Percentiles rank a stretch among this genome's conserved stretches.
Conservation (phyloP, 208 protist genomes). For the Sergeia podlipaevii region DNA sequence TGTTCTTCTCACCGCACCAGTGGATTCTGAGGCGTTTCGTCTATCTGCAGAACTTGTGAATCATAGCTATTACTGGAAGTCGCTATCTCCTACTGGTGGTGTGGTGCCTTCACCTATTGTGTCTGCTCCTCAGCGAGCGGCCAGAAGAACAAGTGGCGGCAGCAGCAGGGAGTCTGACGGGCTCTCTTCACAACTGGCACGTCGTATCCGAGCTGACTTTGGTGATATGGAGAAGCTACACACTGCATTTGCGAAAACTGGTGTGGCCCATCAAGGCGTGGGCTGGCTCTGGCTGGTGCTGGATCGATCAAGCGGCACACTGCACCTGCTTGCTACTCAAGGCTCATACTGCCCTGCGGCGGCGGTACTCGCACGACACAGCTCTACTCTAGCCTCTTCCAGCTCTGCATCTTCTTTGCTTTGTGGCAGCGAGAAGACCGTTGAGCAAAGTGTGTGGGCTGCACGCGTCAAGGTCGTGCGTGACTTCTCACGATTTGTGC, state of each 20-base stretch:
- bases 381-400: neutral
- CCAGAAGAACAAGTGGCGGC: no score
- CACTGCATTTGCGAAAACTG: slow-evolving; percentile 14
- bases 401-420: neutral
- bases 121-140: no score
- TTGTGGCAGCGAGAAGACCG: neutral
- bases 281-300: slow-evolving; percentile 60
- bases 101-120: neutral
- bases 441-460: no score
- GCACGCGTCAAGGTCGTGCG: no score
- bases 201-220: no score
- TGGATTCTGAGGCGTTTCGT: neutral
- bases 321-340: slow-evolving; percentile 21
- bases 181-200: no score
- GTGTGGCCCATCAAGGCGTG: slow-evolving; percentile 35
- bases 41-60: slow-evolving; percentile 6
- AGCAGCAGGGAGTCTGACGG: slow-evolving; percentile 17
- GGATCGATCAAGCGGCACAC: slow-evolving; percentile 9
- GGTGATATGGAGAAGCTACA: slow-evolving; percentile 32
- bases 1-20: neutral
- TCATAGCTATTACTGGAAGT: slow-evolving; percentile 8
- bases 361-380: slow-evolving; percentile 3
- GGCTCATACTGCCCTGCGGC: slow-evolving; percentile 24
- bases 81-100: neutral
- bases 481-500: slow-evolving; percentile 2